These are phyloP conservation scores for Leucocoprinus birnbaumii DNA, from an alignment of 768 basidiomycete genomes.

Conservation along the genomic window DNA sequence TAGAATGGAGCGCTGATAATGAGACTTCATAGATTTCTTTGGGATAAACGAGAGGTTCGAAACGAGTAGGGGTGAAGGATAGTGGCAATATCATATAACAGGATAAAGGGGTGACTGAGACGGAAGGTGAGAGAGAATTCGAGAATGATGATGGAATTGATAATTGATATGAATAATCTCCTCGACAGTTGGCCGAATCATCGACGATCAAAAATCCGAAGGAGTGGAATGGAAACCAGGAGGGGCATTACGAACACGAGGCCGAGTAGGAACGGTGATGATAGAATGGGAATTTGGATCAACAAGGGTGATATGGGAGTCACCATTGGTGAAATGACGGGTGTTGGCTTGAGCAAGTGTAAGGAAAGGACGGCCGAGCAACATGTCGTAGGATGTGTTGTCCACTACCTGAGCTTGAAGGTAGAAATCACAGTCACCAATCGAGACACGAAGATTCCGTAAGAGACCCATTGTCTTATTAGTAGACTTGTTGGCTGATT, in stretches of 20 bases:
- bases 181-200: conserved; percentile 11
- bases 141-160: neutral
- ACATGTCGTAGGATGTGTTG: conserved; percentile 19
- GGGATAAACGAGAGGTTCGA: neutral
- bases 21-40: conserved; percentile 4
- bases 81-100: neutral
- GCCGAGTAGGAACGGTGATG: conserved; percentile 11
- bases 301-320: conserved; percentile 6
- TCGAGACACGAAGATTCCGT: conserved; percentile 13
- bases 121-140: neutral
- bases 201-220: conserved; percentile 12
- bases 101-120: neutral
- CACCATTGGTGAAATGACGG: conserved; percentile 9
- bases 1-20: neutral
- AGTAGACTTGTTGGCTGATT: conserved; percentile 17
- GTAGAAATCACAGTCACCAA: conserved; percentile 16
- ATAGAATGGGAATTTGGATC: conserved; percentile 16
- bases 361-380: conserved; percentile 20
- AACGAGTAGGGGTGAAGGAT: neutral
- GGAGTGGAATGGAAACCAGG: neutral
- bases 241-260: neutral
- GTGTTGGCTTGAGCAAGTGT: conserved; percentile 11
- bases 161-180: conserved; percentile 2
- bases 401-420: conserved; percentile 21
- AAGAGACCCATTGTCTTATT: conserved; percentile 17